These are phyloP conservation scores for Herpetomonas tarakana DNA, from an alignment of 208 protist species.

Conservation along the genomic window DNA sequence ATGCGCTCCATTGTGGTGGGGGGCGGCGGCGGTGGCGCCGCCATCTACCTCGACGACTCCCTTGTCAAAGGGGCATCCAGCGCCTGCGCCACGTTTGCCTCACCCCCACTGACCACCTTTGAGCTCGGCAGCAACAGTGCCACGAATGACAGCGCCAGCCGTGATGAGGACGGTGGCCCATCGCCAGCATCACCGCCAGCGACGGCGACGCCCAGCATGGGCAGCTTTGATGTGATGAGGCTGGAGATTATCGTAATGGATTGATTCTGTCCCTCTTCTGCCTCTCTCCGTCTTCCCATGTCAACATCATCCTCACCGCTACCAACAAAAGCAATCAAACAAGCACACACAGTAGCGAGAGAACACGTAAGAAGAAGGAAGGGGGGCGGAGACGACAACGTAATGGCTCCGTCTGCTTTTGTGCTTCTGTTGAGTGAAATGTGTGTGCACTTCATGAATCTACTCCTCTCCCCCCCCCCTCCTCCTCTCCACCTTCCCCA, in stretches of 20 bases:
- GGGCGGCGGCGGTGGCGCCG: conserved; percentile 51
- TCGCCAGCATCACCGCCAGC: no score
- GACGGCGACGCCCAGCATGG: no score
- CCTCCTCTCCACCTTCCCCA: no score
- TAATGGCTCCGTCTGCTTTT: no score
- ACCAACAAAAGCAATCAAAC: no score
- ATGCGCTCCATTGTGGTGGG: conserved; percentile 56
- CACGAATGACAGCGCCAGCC: background rate
- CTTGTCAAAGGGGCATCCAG: conserved; percentile 53
- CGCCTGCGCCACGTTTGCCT: conserved; percentile 56
- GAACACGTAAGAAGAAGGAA: background rate
- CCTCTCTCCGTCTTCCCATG: background rate
- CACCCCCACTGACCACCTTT: conserved; percentile 65
- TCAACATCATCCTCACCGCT: no score
- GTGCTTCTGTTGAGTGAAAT: no score
- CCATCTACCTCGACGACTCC: conserved; percentile 52
- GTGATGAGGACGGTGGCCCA: no score
- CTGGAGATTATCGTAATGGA: conserved; percentile 65
- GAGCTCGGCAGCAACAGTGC: conserved; percentile 2
- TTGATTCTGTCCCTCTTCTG: background rate
- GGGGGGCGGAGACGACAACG: background rate
- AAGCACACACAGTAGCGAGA: no score
- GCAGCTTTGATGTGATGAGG: conserved; percentile 37
- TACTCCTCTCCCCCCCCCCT: no score
- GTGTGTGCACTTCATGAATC: no score